A percentile compares a stretch with the other conserved stretches of the same genome.
Conservation (phyloP, 345 rosid species). For the Jatropha curcas region DNA sequence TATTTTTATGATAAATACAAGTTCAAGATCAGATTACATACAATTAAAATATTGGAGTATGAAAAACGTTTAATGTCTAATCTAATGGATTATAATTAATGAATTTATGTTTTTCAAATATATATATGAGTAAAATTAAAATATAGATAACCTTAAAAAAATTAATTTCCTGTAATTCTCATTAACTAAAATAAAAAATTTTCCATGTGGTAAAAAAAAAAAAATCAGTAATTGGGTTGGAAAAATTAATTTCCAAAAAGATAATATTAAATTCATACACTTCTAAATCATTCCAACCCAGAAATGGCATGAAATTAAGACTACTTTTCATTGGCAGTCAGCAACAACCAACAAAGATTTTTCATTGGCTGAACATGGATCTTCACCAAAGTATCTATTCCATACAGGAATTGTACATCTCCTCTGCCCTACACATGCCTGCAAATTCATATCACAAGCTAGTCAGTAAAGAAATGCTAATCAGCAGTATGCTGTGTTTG, state of each 20-base stretch:
- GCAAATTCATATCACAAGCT: neutral
- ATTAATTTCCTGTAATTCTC: neutral
- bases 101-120: no score
- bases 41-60: no score
- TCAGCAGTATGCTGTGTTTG: no score
- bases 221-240: no score
- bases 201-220: no score
- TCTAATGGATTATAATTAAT: no score
- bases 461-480: neutral
- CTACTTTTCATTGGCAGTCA: slow-evolving; percentile 39
- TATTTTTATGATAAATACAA: no score
- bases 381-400: slow-evolving; percentile 40
- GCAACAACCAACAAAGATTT: slow-evolving; percentile 63
- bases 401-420: slow-evolving; percentile 47
- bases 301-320: neutral
- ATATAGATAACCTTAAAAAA: neutral
- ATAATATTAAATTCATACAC: neutral
- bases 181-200: no score
- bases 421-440: slow-evolving; percentile 59
- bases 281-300: neutral
- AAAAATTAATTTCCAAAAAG: neutral
- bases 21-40: no score
- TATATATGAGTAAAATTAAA: no score
- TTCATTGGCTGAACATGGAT: slow-evolving; percentile 48
- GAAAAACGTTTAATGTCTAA: no score